phyloP scores from a whole-genome alignment of 257 asterid genomes.

The Eucommia ulmoides region DNA sequence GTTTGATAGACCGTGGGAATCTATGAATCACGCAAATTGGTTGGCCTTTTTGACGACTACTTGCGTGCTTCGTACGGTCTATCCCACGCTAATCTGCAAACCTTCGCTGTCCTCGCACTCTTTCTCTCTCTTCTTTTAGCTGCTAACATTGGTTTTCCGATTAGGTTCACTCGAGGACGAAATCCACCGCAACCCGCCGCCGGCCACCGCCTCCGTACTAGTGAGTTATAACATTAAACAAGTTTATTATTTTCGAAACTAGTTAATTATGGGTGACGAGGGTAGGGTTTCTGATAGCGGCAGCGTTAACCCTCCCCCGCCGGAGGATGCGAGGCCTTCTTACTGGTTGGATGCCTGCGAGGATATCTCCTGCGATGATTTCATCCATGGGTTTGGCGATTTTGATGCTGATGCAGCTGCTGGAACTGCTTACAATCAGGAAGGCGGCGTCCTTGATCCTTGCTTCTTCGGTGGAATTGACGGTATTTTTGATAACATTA shows the following conservation, averaged over 20 bases:
- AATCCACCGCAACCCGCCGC: neutral
- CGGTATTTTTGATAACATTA: constrained; percentile 50
- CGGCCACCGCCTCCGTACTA: neutral
- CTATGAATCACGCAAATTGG: too few relatives aligned
- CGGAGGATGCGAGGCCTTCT: constrained; percentile 36
- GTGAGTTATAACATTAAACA: neutral
- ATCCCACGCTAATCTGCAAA: constrained; percentile 89
- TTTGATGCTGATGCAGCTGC: constrained; percentile 21
- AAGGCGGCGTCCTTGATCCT: constrained; percentile 30
- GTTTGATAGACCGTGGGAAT: too few relatives aligned
- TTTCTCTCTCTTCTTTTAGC: neutral
- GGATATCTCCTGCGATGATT: constrained; percentile 64
- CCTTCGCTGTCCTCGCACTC: constrained; percentile 30
- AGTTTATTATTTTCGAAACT: constrained; percentile 7
- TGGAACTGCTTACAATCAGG: constrained; percentile 7
- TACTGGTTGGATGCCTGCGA: constrained; percentile 92
- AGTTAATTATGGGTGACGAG: constrained; percentile 43
- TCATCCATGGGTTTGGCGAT: constrained; percentile 32
- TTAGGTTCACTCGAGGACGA: neutral
- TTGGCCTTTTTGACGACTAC: too few relatives aligned
- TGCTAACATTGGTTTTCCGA: neutral
- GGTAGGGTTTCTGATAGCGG: constrained; percentile 25
- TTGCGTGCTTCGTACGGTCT: constrained; percentile 94
- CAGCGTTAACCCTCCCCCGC: constrained; percentile 3
- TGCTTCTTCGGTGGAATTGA: constrained; percentile 65